Conservation (phyloP, 192 early-diverging fungal genomes). For the Pilobolus umbonatus region DNA sequence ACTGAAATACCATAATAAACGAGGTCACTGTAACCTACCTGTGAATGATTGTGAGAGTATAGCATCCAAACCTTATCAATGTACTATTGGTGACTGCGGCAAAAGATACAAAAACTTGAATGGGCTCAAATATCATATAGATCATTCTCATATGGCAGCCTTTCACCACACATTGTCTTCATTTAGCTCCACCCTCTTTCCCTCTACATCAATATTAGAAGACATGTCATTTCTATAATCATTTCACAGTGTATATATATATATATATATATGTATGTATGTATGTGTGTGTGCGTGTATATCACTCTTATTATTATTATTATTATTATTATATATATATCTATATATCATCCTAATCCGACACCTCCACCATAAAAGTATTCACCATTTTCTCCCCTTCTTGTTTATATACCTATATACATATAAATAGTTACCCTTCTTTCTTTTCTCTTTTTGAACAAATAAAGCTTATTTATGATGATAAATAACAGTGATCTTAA, state of each 20-base stretch:
- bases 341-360: no score
- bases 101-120: conserved; percentile 97
- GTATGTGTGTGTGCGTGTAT: no score
- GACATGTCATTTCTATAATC: not conserved
- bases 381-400: not conserved
- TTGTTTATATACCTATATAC: no score
- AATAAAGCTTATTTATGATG: no score
- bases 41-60: conserved; percentile 52
- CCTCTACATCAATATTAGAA: not conserved
- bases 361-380: not conserved
- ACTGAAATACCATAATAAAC: conserved; percentile 95
- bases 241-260: not conserved
- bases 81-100: conserved; percentile 78
- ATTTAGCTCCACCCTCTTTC: conserved; percentile 26
- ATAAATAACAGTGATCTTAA: no score
- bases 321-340: no score
- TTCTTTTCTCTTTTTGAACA: no score
- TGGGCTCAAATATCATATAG: conserved; percentile 92
- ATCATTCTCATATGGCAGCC: conserved; percentile 73
- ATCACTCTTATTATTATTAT: no score
- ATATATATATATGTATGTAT: conserved; percentile 5
- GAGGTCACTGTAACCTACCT: conserved; percentile 74
- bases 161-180: conserved; percentile 32
- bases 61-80: conserved; percentile 66
- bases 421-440: no score